These are phyloP conservation scores for Saccharomycodes ludwigii DNA, from an alignment of 805 yeast species.

Conservation along the genomic window DNA sequence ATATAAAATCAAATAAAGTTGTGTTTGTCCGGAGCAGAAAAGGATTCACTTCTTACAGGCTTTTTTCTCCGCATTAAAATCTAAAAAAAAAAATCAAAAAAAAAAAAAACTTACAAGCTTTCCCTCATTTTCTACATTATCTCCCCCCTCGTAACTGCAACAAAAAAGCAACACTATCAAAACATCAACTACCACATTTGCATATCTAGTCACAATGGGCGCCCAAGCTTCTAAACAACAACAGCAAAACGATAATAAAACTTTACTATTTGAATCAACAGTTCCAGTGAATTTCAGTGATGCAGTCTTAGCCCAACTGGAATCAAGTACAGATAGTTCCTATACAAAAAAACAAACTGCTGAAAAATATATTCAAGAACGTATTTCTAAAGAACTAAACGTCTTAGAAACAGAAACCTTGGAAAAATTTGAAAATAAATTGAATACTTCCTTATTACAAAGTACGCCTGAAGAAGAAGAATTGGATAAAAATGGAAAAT, in stretches of 20 bases:
- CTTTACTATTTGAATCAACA: constrained; percentile 52
- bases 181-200: too few relatives aligned
- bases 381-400: constrained; percentile 46
- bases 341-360: constrained; percentile 60
- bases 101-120: too few relatives aligned
- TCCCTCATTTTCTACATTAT: too few relatives aligned
- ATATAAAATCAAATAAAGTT: too few relatives aligned
- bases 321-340: constrained; percentile 51
- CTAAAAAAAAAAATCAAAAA: too few relatives aligned
- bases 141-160: too few relatives aligned
- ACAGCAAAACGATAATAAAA: too few relatives aligned
- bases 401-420: constrained; percentile 42
- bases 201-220: constrained; percentile 38
- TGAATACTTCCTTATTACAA: constrained; percentile 30
- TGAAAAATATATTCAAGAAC: constrained; percentile 52
- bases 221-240: constrained; percentile 44
- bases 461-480: constrained; percentile 16
- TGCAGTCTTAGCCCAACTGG: constrained; percentile 50
- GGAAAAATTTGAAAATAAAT: constrained; percentile 36
- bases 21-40: too few relatives aligned
- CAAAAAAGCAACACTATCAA: too few relatives aligned
- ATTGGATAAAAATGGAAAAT: constrained; percentile 20
- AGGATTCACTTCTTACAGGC: too few relatives aligned
- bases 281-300: constrained; percentile 61
- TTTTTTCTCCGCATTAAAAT: too few relatives aligned